Percentiles rank a stretch among this genome's conserved stretches.
phyloP scores from a whole-genome alignment of 768 basidiomycete genomes.

The Hericium rajendrae region DNA sequence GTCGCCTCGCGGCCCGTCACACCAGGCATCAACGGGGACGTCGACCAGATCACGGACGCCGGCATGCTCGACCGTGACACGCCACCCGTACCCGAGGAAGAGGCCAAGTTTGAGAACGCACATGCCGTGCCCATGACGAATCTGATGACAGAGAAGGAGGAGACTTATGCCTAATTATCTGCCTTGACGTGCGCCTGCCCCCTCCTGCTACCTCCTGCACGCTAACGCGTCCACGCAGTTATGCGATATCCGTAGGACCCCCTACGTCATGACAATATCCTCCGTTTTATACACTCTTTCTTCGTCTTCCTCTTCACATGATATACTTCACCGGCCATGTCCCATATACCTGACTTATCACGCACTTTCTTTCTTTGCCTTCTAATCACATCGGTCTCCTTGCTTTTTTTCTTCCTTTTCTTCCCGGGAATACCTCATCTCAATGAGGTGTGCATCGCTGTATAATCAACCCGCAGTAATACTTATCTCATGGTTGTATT shows the following conservation, averaged over 20 bases:
- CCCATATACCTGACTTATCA: not conserved
- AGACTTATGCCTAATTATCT: not conserved
- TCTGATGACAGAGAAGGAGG: conserved; percentile 10
- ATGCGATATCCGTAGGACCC: not conserved
- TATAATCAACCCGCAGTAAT: not conserved
- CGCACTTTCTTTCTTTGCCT: not conserved
- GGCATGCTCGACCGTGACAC: not conserved
- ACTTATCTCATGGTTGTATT: not conserved
- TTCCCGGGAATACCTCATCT: not conserved
- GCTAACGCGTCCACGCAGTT: not conserved
- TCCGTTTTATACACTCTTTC: not conserved
- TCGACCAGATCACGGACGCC: not conserved
- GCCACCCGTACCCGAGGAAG: conserved; percentile 1
- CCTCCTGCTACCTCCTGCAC: not conserved
- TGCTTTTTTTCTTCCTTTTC: not conserved
- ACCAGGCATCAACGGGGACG: conserved; percentile 23
- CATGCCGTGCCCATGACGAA: conserved; percentile 10
- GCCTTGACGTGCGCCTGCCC: not conserved
- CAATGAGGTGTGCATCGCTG: not conserved
- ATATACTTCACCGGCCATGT: not conserved
- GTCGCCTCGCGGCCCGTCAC: conserved; percentile 69
- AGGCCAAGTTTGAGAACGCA: conserved; percentile 10
- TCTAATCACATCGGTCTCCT: not conserved
- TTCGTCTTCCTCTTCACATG: not conserved
- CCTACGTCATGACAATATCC: not conserved